A percentile compares a stretch with the other conserved stretches of the same genome.
phyloP scores from a whole-genome alignment of 228 moss, liverwort and hornwort species.

The Sphagnum magellanicum region DNA sequence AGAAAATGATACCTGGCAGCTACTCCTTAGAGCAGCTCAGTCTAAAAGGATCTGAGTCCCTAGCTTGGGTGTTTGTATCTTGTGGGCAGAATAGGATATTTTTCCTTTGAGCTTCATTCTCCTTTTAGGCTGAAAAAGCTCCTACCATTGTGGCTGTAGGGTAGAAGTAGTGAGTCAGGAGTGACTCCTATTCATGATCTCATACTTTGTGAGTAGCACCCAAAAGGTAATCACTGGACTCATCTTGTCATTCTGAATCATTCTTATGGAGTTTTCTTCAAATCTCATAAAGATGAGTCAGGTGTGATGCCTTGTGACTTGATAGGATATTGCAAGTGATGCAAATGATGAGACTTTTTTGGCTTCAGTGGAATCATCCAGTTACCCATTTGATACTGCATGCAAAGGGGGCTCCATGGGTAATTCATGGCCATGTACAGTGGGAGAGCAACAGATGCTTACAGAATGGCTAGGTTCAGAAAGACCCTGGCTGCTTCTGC shows the following conservation, averaged over 20 bases:
- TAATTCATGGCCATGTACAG: conserved; percentile 60
- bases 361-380: conserved; percentile 41
- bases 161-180: too few relatives aligned
- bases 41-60: too few relatives aligned
- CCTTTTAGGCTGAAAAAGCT: too few relatives aligned
- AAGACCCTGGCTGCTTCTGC: conserved; percentile 75
- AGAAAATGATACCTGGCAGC: too few relatives aligned
- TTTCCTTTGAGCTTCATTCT: too few relatives aligned
- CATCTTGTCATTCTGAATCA: not conserved
- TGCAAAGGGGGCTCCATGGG: conserved; percentile 75
- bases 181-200: not conserved
- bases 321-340: conserved; percentile 63
- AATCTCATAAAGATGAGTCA: not conserved
- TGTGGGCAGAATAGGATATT: too few relatives aligned
- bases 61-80: too few relatives aligned
- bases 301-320: conserved; percentile 5
- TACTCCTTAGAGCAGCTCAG: too few relatives aligned
- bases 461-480: conserved; percentile 91
- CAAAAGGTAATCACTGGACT: not conserved
- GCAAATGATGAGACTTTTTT: conserved; percentile 44
- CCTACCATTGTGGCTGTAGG: too few relatives aligned
- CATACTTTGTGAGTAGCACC: not conserved
- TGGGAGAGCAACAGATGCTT: conserved; percentile 91
- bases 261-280: not conserved
- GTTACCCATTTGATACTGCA: conserved; percentile 61